phyloP scores from a whole-genome alignment of 2,329 filamentous ascomycete species.

The Bipolaris gigantea region DNA sequence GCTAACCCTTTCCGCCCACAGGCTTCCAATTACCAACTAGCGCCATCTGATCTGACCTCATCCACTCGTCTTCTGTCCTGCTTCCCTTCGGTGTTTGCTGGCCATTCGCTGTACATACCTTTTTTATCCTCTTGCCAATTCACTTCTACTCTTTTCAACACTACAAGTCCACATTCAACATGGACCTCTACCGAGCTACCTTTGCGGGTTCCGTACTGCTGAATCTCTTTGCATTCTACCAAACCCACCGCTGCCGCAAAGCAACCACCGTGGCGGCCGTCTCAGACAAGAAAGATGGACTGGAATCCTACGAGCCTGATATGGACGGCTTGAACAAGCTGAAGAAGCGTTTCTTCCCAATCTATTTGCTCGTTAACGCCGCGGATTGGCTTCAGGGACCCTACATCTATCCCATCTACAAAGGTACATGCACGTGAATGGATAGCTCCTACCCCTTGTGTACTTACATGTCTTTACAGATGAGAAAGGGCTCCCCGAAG shows the following conservation, averaged over 20 bases:
- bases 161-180: constrained; percentile 16
- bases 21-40: neutral
- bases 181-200: constrained; percentile 38
- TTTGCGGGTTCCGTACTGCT: constrained; percentile 33
- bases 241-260: constrained; percentile 29
- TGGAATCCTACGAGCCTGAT: constrained; percentile 29
- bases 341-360: constrained; percentile 49
- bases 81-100: constrained; percentile 7
- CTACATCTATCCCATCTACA: constrained; percentile 58
- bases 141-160: constrained; percentile 2
- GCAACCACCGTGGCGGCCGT: constrained; percentile 6
- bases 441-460: no score
- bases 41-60: neutral
- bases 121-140: neutral
- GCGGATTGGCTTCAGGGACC: constrained; percentile 55
- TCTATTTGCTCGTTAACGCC: constrained; percentile 49
- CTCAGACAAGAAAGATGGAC: constrained; percentile 28
- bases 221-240: constrained; percentile 32
- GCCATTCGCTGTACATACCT: constrained; percentile 6
- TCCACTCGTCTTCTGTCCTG: neutral
- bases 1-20: neutral
- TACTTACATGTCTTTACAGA: constrained; percentile 29
- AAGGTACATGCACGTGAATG: constrained; percentile 31
- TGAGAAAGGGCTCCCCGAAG: constrained; percentile 52
- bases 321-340: constrained; percentile 40